phyloP scores from a whole-genome alignment of 2,329 filamentous ascomycete genomes.

The Didymellaceae sp. region DNA sequence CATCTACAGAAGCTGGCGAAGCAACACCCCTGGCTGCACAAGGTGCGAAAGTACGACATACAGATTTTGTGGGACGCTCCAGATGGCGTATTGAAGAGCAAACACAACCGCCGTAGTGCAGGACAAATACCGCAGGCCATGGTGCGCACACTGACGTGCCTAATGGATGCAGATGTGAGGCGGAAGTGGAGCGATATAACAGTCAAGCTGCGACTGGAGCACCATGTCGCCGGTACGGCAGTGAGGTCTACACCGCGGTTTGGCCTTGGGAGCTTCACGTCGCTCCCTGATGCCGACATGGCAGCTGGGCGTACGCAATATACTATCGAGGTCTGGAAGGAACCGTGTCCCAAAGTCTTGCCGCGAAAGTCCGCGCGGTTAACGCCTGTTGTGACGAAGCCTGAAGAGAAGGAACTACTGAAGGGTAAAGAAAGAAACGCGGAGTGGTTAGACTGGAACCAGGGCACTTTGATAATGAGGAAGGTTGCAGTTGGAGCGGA shows the following conservation, averaged over 20 bases:
- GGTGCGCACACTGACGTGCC: constrained; percentile 21
- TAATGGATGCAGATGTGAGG: constrained; percentile 24
- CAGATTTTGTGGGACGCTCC: constrained; percentile 33
- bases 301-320: not conserved
- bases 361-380: constrained; percentile 15
- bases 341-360: constrained; percentile 4
- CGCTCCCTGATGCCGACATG: not conserved
- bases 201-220: constrained; percentile 22
- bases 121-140: constrained; percentile 29
- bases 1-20: constrained; percentile 35
- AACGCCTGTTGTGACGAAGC: constrained; percentile 10
- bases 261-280: constrained; percentile 24
- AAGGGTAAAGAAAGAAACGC: not conserved
- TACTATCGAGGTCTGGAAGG: constrained; percentile 21
- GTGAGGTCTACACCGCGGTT: constrained; percentile 16
- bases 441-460: constrained; percentile 4
- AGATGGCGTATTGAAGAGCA: constrained; percentile 24
- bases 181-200: constrained; percentile 22
- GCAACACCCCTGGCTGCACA: constrained; percentile 32
- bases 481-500: not conserved
- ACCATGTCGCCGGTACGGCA: constrained; percentile 18
- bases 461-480: constrained; percentile 8
- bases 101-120: constrained; percentile 22
- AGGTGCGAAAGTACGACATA: constrained; percentile 32
- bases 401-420: constrained; percentile 11